Evolutionary conservation across 2,329 filamentous ascomycete species (phyloP).

Genomic region (Coleophoma cylindrospora): DNA sequence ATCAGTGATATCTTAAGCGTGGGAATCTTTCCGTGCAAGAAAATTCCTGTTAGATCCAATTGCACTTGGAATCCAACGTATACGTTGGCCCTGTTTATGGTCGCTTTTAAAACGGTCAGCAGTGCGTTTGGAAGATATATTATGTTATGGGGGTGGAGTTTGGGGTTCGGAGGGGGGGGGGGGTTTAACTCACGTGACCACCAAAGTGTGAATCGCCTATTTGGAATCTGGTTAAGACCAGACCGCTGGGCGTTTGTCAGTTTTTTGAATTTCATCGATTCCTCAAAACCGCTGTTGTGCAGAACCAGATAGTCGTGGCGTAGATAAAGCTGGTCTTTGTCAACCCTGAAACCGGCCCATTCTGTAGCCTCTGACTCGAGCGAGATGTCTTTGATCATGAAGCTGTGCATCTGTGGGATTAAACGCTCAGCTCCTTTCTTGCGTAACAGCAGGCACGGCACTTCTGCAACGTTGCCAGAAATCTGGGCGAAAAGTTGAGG

Average conservation of each 20-base stretch:
- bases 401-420: too few species aligned
- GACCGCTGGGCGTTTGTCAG: conserved; percentile 94
- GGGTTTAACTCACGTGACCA: conserved; percentile 54
- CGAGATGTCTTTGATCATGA: too few species aligned
- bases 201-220: conserved; percentile 97
- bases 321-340: too few species aligned
- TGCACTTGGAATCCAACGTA: conserved; percentile 99
- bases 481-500: too few species aligned
- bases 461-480: too few species aligned
- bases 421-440: too few species aligned
- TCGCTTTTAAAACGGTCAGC: conserved; percentile 35
- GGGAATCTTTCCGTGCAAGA: conserved; percentile 98
- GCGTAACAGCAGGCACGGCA: too few species aligned
- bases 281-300: conserved; percentile 31
- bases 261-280: conserved; percentile 96
- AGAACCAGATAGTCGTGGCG: too few species aligned
- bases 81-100: conserved; percentile 92
- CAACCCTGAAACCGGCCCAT: too few species aligned
- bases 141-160: too few species aligned
- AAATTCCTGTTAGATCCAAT: conserved; percentile 94
- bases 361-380: too few species aligned
- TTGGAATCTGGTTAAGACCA: conserved; percentile 97
- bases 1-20: conserved; percentile 97
- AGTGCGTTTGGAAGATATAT: too few species aligned
- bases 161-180: neutral